phyloP scores from a whole-genome alignment of 2,329 filamentous ascomycete species.

The Venturia pyrina region DNA sequence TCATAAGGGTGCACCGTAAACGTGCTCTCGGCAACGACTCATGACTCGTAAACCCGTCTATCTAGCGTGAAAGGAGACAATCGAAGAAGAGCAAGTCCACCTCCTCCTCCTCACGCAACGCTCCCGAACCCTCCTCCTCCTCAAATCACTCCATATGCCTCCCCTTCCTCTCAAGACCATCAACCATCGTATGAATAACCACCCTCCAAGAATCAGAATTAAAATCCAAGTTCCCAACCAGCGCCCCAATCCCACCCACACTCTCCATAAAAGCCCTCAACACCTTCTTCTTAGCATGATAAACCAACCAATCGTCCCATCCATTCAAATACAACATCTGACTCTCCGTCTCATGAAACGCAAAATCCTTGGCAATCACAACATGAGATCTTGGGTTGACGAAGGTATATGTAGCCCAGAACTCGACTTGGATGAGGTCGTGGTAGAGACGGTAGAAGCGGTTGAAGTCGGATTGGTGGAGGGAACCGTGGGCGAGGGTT shows the following conservation, averaged over 20 bases:
- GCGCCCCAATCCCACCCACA: background rate
- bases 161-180: background rate
- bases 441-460: background rate
- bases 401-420: background rate
- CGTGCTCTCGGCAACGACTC: too few relatives aligned
- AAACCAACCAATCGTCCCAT: background rate
- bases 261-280: background rate
- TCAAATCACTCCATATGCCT: too few relatives aligned
- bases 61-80: too few relatives aligned
- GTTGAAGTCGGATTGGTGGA: background rate
- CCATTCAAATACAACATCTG: too few relatives aligned
- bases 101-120: too few relatives aligned
- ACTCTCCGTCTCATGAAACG: too few relatives aligned
- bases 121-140: too few relatives aligned
- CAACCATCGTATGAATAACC: background rate
- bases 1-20: too few relatives aligned
- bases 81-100: too few relatives aligned
- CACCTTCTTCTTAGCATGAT: background rate
- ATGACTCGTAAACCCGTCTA: too few relatives aligned
- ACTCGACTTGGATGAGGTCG: background rate
- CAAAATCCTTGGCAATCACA: background rate
- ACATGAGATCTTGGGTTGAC: background rate
- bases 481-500: background rate
- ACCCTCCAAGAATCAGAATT: background rate
- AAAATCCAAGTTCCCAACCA: background rate